Evolutionary conservation across 495 filamentous ascomycete genomes (phyloP), one percentile per base, ranked within the genome.

Genomic region (Annulohypoxylon stygium): DNA sequence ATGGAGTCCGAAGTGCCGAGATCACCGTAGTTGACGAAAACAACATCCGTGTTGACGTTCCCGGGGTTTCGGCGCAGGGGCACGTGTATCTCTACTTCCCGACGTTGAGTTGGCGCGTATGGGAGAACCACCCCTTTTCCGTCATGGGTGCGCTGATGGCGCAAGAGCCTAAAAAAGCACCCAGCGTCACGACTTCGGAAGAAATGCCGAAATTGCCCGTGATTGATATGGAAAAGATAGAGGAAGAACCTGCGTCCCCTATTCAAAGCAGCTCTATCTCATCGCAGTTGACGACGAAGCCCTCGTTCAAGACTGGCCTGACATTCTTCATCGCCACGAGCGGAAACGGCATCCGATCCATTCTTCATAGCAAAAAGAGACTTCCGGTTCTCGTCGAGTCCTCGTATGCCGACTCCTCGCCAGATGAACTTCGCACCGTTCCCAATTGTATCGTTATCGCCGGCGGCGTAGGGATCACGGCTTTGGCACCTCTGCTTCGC

Each of bases 71-170:
- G 18, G 76, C 55, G 14, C 75, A 81, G 16, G 83, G 73, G 4
- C 82, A 85, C 51, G 71, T 65, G 3, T 74, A 74, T 26, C 65
- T 81, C 3, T 85, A 85, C 61, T 85, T 86, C 72, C 83, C 83
- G 0, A 84, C 78, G 1, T 61, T 85, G 5, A 71, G 58, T 11
- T 78, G 70, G 72, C 72, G 78, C 1, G 54, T 78, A 10, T 86
- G 84, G 84, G 82, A 85, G 64, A 86, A 83, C 62, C 84, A 86
- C 62, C 83, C 83, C 0, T 86, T 85, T 64, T 86, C 83, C n/a
- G 75, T 76, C 1, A 60, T 69, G 41, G 65, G 71, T 4, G 37
- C 61, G 16, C 18, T 74, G 25, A 74, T 61, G 26, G 6, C 23
- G 6, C 59, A 69, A 8, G 61, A 65, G 4, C 26, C n/a, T 6